phyloP scores from a whole-genome alignment of 2,329 filamentous ascomycete species.

The Tolypocladium inflatum region DNA sequence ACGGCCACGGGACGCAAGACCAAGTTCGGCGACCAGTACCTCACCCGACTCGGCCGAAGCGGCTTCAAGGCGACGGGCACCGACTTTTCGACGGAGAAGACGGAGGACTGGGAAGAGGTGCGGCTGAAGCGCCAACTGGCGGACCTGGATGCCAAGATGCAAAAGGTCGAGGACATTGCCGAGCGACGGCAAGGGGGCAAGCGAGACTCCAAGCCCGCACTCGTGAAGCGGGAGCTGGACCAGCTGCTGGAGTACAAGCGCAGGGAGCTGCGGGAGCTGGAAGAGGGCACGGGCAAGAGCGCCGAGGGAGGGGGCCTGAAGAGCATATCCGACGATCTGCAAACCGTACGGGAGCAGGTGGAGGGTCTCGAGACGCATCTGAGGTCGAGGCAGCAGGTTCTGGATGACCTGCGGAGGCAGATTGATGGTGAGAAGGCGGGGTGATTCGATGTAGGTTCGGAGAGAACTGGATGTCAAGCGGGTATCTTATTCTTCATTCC shows the following conservation, averaged over 20 bases:
- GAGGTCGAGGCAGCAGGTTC: slow-evolving; percentile 60
- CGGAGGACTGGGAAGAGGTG: slow-evolving; percentile 97
- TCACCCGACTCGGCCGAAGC: slow-evolving; percentile 79
- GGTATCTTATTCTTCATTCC: background rate
- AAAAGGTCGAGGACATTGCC: slow-evolving; percentile 66
- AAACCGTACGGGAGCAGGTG: slow-evolving; percentile 87
- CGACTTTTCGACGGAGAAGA: slow-evolving; percentile 77
- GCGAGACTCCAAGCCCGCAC: slow-evolving; percentile 72
- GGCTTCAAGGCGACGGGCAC: slow-evolving; percentile 77
- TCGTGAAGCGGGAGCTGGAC: slow-evolving; percentile 91
- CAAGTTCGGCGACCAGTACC: slow-evolving; percentile 95
- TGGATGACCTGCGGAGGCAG: slow-evolving; percentile 69
- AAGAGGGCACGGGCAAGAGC: slow-evolving; percentile 59
- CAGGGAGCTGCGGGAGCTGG: slow-evolving; percentile 63
- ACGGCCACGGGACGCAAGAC: slow-evolving; percentile 84
- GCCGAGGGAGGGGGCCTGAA: slow-evolving; percentile 65
- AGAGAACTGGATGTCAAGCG: background rate
- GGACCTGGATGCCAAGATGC: slow-evolving; percentile 82
- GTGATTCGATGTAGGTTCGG: slow-evolving; percentile 19
- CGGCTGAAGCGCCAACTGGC: slow-evolving; percentile 84
- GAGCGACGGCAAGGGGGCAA: slow-evolving; percentile 53
- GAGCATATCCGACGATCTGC: slow-evolving; percentile 74
- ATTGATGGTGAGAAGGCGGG: slow-evolving; percentile 76
- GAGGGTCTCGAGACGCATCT: slow-evolving; percentile 82
- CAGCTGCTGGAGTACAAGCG: slow-evolving; percentile 93